Evolutionary conservation across 306 rosid genomes (phyloP).

Genomic region (Ormosia emarginata): DNA sequence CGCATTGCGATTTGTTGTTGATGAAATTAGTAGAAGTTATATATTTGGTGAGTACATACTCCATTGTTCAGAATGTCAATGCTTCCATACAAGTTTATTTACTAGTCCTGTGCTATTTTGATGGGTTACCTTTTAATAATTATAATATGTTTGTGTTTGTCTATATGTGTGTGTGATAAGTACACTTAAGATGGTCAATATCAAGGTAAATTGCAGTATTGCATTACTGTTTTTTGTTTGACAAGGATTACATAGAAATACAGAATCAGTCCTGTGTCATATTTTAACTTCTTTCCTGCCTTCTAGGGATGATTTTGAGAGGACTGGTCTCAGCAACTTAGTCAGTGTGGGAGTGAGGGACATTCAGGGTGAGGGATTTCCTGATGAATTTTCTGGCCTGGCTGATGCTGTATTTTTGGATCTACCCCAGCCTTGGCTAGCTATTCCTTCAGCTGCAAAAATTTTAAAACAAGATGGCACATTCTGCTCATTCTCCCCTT

Average conservation of each 20-base stretch:
- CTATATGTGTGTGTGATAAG: neutral
- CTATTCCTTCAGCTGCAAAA: conserved; percentile 59
- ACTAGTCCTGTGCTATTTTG: neutral
- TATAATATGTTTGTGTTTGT: neutral
- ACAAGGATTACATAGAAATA: neutral
- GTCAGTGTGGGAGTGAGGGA: conserved; percentile 66
- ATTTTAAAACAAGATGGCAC: conserved; percentile 63
- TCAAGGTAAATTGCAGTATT: neutral
- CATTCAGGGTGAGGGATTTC: conserved; percentile 71
- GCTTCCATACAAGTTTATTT: neutral
- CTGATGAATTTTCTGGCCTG: conserved; percentile 46
- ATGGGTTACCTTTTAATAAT: neutral
- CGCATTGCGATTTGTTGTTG: neutral
- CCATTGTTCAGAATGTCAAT: neutral
- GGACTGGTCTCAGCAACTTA: conserved; percentile 51
- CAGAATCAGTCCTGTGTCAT: neutral
- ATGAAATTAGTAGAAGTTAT: neutral
- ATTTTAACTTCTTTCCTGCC: neutral
- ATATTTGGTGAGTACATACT: neutral
- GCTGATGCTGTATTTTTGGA: conserved; percentile 69
- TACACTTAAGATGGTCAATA: neutral
- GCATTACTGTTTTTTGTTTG: neutral
- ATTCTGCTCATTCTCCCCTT: conserved; percentile 68
- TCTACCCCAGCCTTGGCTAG: conserved; percentile 81
- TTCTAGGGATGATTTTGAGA: conserved; percentile 68